Evolutionary conservation across 768 basidiomycete species (phyloP).

Genomic region (Tricholoma bakamatsutake): DNA sequence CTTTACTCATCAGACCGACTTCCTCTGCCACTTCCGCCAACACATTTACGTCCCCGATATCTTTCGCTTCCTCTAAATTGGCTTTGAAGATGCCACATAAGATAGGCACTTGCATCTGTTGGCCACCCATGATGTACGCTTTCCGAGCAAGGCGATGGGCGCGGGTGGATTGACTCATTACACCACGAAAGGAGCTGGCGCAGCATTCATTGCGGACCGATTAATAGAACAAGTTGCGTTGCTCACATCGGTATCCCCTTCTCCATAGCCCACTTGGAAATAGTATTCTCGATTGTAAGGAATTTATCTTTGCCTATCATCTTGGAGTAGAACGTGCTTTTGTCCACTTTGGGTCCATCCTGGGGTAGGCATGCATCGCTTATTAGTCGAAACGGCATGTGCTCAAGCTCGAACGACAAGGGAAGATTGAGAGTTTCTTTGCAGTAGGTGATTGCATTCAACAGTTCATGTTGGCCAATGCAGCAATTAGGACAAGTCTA

Average conservation of each 20-base stretch:
- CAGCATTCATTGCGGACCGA: conserved; percentile 3
- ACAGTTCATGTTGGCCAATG: conserved; percentile 46
- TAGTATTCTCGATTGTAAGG: conserved; percentile 31
- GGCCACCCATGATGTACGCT: conserved; percentile 58
- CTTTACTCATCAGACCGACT: conserved; percentile 49
- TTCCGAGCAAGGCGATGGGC: conserved; percentile 71
- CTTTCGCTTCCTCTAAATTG: conserved; percentile 58
- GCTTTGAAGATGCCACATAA: conserved; percentile 59
- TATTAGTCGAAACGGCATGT: conserved; percentile 47
- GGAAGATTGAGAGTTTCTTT: conserved; percentile 42
- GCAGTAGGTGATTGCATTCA: conserved; percentile 42
- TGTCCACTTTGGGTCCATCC: conserved; percentile 32
- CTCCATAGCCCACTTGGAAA: conserved; percentile 48
- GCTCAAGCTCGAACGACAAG: conserved; percentile 44
- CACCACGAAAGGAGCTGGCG: conserved; percentile 51
- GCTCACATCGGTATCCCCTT: conserved; percentile 56
- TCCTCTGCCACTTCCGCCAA: conserved; percentile 55
- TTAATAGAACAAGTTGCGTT: not conserved
- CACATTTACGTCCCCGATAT: conserved; percentile 53
- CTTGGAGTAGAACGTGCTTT: conserved; percentile 34
- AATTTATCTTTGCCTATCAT: conserved; percentile 51
- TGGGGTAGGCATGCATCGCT: conserved; percentile 30
- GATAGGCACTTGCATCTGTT: conserved; percentile 50
- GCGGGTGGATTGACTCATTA: conserved; percentile 57
- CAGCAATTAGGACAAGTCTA: conserved; percentile 50